phyloP scores from a whole-genome alignment of 2,329 filamentous ascomycete genomes.

The Penicillium italicum region DNA sequence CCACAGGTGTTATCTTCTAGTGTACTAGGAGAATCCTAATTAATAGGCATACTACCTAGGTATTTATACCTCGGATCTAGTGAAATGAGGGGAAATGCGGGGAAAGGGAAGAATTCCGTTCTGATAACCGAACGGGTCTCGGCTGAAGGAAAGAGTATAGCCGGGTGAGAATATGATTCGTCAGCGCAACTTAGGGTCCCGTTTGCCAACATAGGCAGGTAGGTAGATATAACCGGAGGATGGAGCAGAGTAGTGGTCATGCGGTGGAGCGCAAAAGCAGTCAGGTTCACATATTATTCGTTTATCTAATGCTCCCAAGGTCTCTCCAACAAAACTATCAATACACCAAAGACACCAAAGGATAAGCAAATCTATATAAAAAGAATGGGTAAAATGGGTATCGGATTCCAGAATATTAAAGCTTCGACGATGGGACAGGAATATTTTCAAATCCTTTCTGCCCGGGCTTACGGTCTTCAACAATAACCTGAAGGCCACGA shows the following conservation, averaged over 20 bases:
- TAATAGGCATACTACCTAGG: not conserved
- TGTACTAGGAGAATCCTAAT: not conserved
- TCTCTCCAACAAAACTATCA: not conserved
- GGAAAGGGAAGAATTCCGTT: not conserved
- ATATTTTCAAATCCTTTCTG: conserved; percentile 47
- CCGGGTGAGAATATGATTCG: no score
- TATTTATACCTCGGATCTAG: not conserved
- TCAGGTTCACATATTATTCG: not conserved
- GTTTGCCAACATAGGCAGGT: no score
- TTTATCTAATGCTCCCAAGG: not conserved
- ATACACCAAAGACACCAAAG: not conserved
- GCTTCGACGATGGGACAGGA: conserved; percentile 32
- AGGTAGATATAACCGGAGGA: not conserved
- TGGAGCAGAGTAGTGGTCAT: no score
- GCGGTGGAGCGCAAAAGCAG: not conserved
- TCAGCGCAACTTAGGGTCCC: no score
- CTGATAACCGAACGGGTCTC: not conserved
- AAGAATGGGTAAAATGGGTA: conserved; percentile 1
- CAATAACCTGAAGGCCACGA: conserved; percentile 43
- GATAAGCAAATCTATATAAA: not conserved
- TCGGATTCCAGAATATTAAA: conserved; percentile 1
- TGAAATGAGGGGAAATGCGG: not conserved
- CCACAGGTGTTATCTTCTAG: not conserved
- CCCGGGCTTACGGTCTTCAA: conserved; percentile 41
- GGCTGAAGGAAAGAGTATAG: not conserved